Percentiles rank a stretch among this genome's conserved stretches.
phyloP scores from a whole-genome alignment of 2,329 filamentous ascomycete genomes.

The Arthrinium puccinioides region DNA sequence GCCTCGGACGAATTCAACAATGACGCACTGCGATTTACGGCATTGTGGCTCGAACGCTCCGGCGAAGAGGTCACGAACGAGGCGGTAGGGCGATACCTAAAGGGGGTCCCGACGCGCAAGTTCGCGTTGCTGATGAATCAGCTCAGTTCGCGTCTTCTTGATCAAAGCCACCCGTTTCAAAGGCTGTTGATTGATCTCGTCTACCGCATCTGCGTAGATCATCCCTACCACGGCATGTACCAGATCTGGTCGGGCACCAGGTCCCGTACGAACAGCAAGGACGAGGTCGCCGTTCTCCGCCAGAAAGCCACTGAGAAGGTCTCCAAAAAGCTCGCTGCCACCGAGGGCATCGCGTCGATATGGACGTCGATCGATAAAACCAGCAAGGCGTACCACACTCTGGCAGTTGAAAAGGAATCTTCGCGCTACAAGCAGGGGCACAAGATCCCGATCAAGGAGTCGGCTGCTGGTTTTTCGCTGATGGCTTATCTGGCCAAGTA shows the following conservation, averaged over 20 bases:
- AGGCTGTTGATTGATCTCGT: conserved; percentile 66
- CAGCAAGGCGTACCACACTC: conserved; percentile 56
- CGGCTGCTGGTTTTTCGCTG: conserved; percentile 54
- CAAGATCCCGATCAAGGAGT: conserved; percentile 54
- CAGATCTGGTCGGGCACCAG: conserved; percentile 83
- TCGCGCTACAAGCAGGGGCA: conserved; percentile 60
- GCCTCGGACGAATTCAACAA: conserved; percentile 86
- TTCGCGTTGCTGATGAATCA: conserved; percentile 94
- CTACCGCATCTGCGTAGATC: conserved; percentile 78
- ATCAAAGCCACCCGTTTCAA: conserved; percentile 66
- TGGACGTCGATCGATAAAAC: conserved; percentile 70
- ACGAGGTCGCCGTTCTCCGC: conserved; percentile 67
- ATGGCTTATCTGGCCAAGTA: conserved; percentile 56
- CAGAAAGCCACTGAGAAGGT: conserved; percentile 66
- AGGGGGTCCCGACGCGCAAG: conserved; percentile 77
- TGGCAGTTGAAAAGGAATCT: conserved; percentile 60
- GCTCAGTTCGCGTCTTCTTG: conserved; percentile 82
- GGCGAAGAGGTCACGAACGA: conserved; percentile 70
- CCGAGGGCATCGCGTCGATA: conserved; percentile 40
- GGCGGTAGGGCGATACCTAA: conserved; percentile 63
- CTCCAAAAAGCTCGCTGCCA: conserved; percentile 51
- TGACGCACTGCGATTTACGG: conserved; percentile 84
- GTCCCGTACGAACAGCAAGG: conserved; percentile 60
- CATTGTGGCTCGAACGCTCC: conserved; percentile 86
- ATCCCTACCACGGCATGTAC: conserved; percentile 96